phyloP scores from a whole-genome alignment of 1,284 basidiomycete species.

The Vanrija sp. region DNA sequence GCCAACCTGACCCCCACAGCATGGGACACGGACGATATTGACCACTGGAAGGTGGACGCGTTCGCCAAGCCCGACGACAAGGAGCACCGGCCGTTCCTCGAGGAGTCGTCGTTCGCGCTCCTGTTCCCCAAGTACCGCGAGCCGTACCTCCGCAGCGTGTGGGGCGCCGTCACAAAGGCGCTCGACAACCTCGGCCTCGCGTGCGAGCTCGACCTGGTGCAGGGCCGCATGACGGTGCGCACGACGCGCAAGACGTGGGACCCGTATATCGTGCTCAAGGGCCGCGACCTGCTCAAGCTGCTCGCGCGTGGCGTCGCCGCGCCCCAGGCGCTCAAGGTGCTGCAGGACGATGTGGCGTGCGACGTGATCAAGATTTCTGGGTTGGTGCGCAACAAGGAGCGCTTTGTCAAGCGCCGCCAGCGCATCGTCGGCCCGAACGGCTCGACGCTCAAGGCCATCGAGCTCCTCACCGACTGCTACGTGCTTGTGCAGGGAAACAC shows the following conservation, averaged over 20 bases:
- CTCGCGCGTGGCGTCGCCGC: slow-evolving; percentile 84
- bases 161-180: slow-evolving; percentile 85
- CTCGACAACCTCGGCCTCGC: slow-evolving; percentile 79
- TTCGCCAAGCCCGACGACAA: slow-evolving; percentile 66
- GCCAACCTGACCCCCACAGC: slow-evolving; percentile 53
- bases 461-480: slow-evolving; percentile 93
- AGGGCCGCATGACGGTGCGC: slow-evolving; percentile 94
- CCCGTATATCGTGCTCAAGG: slow-evolving; percentile 93
- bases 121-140: slow-evolving; percentile 99
- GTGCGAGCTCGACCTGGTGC: slow-evolving; percentile 90
- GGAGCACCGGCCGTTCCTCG: slow-evolving; percentile 62
- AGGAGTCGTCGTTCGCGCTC: slow-evolving; percentile 96
- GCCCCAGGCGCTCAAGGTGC: slow-evolving; percentile 76
- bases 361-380: slow-evolving; percentile 99
- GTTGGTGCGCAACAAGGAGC: slow-evolving; percentile 89
- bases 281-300: slow-evolving; percentile 91
- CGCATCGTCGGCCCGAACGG: slow-evolving; percentile 96
- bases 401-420: slow-evolving; percentile 94
- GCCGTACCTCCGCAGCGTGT: slow-evolving; percentile 90
- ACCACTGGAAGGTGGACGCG: slow-evolving; percentile 92
- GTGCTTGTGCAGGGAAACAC: slow-evolving; percentile 98
- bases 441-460: slow-evolving; percentile 97
- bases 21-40: slow-evolving; percentile 98
- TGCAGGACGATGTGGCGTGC: slow-evolving; percentile 86
- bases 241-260: slow-evolving; percentile 97